Evolutionary conservation across 2,329 filamentous ascomycete species (phyloP).

Genomic region (Fusarium hostae): DNA sequence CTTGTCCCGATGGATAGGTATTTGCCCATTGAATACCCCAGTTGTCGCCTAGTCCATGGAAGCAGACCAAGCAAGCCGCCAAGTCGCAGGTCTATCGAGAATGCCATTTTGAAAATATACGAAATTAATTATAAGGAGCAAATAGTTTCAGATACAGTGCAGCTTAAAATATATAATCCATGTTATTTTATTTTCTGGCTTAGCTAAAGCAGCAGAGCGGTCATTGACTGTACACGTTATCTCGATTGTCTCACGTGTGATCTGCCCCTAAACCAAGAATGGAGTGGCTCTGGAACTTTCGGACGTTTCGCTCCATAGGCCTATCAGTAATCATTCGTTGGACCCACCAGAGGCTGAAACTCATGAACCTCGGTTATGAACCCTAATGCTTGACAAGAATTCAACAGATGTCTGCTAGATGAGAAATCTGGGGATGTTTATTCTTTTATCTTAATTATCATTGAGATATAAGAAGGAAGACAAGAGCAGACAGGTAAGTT

Average conservation of each 20-base stretch:
- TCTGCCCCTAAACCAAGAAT: background rate
- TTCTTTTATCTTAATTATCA: too few relatives aligned
- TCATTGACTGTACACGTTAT: too few relatives aligned
- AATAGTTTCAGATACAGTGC: fast-evolving
- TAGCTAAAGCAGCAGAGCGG: fast-evolving
- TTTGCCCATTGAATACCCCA: background rate
- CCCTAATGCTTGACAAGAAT: background rate
- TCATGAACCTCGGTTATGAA: background rate
- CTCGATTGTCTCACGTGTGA: background rate
- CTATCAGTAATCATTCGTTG: background rate
- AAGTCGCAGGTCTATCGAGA: background rate
- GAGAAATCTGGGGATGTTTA: too few relatives aligned
- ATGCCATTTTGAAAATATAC: fast-evolving
- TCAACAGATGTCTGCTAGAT: fast-evolving
- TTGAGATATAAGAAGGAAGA: too few relatives aligned
- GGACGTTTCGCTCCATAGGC: background rate
- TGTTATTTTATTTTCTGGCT: fast-evolving
- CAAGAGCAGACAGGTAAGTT: background rate
- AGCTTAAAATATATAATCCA: fast-evolving
- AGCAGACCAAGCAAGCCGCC: background rate
- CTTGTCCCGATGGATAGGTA: too few relatives aligned
- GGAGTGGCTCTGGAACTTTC: background rate
- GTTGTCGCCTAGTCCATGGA: background rate
- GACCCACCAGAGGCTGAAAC: background rate
- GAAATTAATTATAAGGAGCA: fast-evolving